Conservation (phyloP, 805 yeast genomes). For the Candida koratica region DNA sequence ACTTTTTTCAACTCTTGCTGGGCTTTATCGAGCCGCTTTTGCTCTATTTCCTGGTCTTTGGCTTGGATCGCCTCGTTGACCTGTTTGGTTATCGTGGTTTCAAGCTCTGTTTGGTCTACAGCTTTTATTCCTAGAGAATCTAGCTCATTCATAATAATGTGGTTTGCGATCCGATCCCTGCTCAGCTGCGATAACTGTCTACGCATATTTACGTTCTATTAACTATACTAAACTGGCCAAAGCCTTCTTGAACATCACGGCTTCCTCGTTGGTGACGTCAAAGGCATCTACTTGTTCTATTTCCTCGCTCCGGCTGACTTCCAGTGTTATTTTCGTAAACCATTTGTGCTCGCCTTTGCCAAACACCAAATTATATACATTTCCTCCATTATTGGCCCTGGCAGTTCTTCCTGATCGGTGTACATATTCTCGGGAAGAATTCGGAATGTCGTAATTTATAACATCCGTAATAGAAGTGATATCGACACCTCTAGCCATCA, state of each 20-base stretch:
- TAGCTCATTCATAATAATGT: constrained; percentile 15
- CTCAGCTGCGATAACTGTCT: no score
- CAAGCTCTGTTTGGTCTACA: constrained; percentile 80
- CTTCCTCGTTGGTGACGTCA: constrained; percentile 19
- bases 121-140: constrained; percentile 42
- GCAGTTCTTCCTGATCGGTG: constrained; percentile 98
- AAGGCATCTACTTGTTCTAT: constrained; percentile 22
- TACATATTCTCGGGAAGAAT: constrained; percentile 84
- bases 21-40: constrained; percentile 69
- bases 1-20: constrained; percentile 43
- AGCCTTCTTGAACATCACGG: constrained; percentile 21
- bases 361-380: constrained; percentile 66
- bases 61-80: constrained; percentile 61
- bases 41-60: constrained; percentile 70
- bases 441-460: constrained; percentile 86
- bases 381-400: constrained; percentile 79
- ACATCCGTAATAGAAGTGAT: constrained; percentile 66
- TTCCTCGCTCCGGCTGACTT: constrained; percentile 39
- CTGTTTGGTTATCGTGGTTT: constrained; percentile 60
- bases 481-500: constrained; percentile 95
- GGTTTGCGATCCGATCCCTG: no score
- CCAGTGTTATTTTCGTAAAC: constrained; percentile 47
- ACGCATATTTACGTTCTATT: no score
- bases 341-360: constrained; percentile 77
- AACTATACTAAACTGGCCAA: constrained; percentile 21